A percentile compares a stretch with the other conserved stretches of the same genome.
Conservation (phyloP, 1,284 basidiomycete species). For the Fereydounia khargensis region DNA sequence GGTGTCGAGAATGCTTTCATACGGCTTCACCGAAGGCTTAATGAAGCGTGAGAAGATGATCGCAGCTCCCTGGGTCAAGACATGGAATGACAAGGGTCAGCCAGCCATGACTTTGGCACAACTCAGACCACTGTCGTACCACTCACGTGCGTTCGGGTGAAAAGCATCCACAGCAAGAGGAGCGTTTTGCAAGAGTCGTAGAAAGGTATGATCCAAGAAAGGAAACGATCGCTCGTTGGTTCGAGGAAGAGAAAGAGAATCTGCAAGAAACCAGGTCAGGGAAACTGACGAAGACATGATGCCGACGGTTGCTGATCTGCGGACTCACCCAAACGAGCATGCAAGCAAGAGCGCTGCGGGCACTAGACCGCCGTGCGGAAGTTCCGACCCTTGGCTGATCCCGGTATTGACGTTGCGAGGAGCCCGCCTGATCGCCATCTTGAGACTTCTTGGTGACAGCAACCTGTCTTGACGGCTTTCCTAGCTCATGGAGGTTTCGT, state of each 20-base stretch:
- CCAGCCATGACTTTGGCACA: neutral
- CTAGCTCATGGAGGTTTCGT: conserved; percentile 15
- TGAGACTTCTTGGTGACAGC: neutral
- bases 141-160: conserved; percentile 18
- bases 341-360: conserved; percentile 21
- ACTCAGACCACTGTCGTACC: neutral
- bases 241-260: conserved; percentile 27
- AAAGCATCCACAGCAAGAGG: conserved; percentile 33
- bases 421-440: neutral
- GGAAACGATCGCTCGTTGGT: conserved; percentile 18
- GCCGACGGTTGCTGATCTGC: neutral
- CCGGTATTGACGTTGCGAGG: neutral
- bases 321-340: conserved; percentile 16
- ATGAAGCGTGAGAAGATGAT: conserved; percentile 29
- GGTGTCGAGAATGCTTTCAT: conserved; percentile 20
- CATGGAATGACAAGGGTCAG: neutral
- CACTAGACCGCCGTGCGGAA: conserved; percentile 14
- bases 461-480: neutral
- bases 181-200: conserved; percentile 37
- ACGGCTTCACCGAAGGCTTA: conserved; percentile 15
- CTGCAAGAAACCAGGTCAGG: neutral
- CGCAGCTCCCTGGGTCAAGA: conserved; percentile 5
- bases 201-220: conserved; percentile 35
- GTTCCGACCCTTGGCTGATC: conserved; percentile 7
- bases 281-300: neutral